Conservation (phyloP, 2,329 filamentous ascomycete genomes). For the Xylariales sp. region DNA sequence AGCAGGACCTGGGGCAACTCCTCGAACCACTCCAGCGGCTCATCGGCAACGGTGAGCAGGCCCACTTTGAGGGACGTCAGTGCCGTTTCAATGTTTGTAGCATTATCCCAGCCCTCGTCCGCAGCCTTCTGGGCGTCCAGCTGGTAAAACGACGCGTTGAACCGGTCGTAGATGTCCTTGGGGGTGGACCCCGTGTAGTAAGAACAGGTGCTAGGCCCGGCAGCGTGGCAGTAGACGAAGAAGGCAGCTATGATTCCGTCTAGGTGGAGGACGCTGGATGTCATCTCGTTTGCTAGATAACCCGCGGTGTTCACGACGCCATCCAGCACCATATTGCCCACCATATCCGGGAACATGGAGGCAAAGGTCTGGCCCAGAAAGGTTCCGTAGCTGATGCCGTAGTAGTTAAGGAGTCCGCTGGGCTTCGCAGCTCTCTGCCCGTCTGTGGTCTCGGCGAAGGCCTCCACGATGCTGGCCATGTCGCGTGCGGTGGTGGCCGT, state of each 20-base stretch:
- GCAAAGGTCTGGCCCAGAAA: conserved; percentile 35
- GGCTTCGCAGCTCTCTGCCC: conserved; percentile 9
- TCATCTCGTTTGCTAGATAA: conserved; percentile 28
- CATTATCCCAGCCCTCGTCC: conserved; percentile 14
- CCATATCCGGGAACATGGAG: conserved; percentile 31
- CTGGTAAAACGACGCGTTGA: conserved; percentile 11
- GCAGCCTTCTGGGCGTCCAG: conserved; percentile 13
- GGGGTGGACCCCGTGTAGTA: conserved; percentile 27
- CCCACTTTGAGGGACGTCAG: conserved; percentile 7
- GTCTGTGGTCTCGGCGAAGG: conserved; percentile 6
- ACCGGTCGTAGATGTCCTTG: conserved; percentile 26
- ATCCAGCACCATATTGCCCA: conserved; percentile 35
- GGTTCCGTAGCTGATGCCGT: conserved; percentile 42
- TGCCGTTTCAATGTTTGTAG: conserved; percentile 10
- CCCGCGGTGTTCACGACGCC: conserved; percentile 37
- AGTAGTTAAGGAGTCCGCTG: conserved; percentile 29
- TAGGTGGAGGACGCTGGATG: conserved; percentile 34
- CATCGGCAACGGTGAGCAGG: conserved; percentile 3
- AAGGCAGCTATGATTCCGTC: conserved; percentile 37
- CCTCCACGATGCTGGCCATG: conserved; percentile 17
- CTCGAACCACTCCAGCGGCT: conserved; percentile 1
- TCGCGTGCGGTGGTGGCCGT: conserved; percentile 16
- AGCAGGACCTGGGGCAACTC: conserved; percentile 1
- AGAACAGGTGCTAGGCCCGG: conserved; percentile 33
- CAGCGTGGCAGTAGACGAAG: conserved; percentile 37